These are phyloP conservation scores for Epicoccum nigrum DNA, from an alignment of 2,329 filamentous ascomycete genomes.

Conservation along the genomic window DNA sequence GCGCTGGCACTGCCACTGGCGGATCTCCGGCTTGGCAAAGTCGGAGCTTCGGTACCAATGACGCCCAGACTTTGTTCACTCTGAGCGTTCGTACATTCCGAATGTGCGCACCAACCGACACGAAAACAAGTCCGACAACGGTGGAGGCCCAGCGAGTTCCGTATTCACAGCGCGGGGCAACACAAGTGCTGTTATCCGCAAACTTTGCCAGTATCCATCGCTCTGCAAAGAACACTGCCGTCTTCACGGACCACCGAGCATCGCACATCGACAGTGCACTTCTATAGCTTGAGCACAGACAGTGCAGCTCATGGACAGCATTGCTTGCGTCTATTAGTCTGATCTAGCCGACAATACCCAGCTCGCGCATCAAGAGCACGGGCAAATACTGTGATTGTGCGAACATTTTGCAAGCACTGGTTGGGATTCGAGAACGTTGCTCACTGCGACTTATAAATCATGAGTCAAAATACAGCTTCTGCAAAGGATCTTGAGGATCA, in stretches of 20 bases:
- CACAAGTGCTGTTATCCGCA: background rate
- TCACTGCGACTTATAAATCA: constrained; percentile 8
- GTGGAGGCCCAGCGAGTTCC: too few relatives aligned
- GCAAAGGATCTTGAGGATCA: constrained; percentile 56
- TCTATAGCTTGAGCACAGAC: constrained; percentile 12
- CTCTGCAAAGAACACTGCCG: background rate
- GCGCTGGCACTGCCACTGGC: constrained; percentile 6
- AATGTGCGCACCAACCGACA: background rate
- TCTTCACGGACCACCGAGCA: background rate
- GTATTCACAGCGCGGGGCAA: too few relatives aligned
- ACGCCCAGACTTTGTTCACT: constrained; percentile 3
- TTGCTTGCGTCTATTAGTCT: background rate
- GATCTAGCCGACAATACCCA: background rate
- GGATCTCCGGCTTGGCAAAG: constrained; percentile 12
- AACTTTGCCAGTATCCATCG: background rate
- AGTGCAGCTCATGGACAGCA: background rate
- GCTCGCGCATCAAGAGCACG: background rate
- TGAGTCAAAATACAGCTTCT: constrained; percentile 23
- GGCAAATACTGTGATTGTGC: background rate
- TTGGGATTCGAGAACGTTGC: background rate
- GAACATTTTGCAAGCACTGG: background rate
- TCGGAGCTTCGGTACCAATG: constrained; percentile 4
- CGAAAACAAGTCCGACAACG: too few relatives aligned
- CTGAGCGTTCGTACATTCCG: background rate
- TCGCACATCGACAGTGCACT: background rate